These are phyloP conservation scores for Tetrahymena borealis DNA, from an alignment of 73 alveolate species.

Conservation along the genomic window DNA sequence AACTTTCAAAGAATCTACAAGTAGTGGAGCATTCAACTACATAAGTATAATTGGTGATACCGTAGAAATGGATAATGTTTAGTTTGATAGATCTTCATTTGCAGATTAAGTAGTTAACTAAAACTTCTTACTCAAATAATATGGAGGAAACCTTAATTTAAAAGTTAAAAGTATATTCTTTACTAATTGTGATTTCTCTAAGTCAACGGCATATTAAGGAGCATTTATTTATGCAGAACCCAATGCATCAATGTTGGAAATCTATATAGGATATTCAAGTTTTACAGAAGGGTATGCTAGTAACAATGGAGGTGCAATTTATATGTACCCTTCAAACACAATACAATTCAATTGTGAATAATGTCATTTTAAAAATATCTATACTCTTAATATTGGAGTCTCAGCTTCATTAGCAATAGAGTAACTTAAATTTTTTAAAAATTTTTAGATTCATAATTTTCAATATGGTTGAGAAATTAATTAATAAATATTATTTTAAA, in stretches of 20 bases:
- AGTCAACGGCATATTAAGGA: not conserved
- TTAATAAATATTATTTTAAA: no score
- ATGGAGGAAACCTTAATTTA: not conserved
- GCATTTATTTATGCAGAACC: not conserved
- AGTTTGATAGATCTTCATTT: not conserved
- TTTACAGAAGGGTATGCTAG: not conserved
- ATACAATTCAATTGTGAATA: not conserved
- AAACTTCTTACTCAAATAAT: not conserved
- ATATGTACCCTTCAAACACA: not conserved
- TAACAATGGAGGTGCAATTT: not conserved
- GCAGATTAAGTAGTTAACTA: not conserved
- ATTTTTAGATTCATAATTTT: not conserved
- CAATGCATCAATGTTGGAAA: not conserved
- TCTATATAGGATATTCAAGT: not conserved
- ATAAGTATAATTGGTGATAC: not conserved
- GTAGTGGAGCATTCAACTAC: not conserved
- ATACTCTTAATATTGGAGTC: not conserved
- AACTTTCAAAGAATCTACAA: no score
- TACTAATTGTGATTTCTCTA: not conserved
- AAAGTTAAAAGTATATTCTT: not conserved
- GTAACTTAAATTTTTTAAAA: not conserved
- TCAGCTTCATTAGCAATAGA: not conserved
- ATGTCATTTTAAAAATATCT: not conserved
- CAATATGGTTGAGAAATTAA: no score
- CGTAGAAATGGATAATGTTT: not conserved